Conservation (phyloP, 2,329 filamentous ascomycete genomes). For the Penicillium italicum region DNA sequence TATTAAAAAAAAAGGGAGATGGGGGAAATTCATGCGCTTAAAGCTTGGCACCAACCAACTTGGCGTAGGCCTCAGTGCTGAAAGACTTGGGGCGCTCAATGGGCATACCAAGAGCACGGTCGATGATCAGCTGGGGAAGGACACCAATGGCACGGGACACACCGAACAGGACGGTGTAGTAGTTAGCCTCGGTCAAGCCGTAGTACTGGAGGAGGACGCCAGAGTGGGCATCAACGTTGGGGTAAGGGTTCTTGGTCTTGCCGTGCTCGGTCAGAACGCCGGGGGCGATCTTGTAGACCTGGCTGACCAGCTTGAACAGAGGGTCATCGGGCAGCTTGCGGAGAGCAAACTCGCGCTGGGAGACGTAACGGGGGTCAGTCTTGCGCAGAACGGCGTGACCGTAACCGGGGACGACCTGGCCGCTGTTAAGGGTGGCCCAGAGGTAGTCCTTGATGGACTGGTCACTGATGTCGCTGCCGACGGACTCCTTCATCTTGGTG, state of each 20-base stretch:
- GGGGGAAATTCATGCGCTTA: conserved; percentile 48
- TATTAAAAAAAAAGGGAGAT: conserved; percentile 21
- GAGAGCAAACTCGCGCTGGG: conserved; percentile 94
- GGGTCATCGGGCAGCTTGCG: conserved; percentile 93
- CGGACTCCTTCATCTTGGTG: conserved; percentile 92
- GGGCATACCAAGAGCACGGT: conserved; percentile 92
- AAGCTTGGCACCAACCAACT: conserved; percentile 85
- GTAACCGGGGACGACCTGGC: conserved; percentile 96
- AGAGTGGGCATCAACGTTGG: conserved; percentile 98
- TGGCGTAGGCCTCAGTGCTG: conserved; percentile 94
- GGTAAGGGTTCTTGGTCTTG: conserved; percentile 99
- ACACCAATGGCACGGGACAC: conserved; percentile 97
- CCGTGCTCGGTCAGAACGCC: conserved; percentile 98
- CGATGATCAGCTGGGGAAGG: conserved; percentile 98
- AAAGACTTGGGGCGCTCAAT: conserved; percentile 99
- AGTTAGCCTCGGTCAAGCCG: conserved; percentile 96
- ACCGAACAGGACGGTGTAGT: conserved; percentile 99
- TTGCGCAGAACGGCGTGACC: conserved; percentile 99
- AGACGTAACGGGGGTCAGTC: conserved; percentile 98
- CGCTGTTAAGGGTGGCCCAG: conserved; percentile 92
- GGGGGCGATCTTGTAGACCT: conserved; percentile 99
- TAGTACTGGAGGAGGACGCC: conserved; percentile 99
- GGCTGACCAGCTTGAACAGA: conserved; percentile 99
- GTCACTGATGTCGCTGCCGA: conserved; percentile 94
- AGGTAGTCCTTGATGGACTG: conserved; percentile 97